Percentiles rank a stretch among this genome's conserved stretches.
Conservation (phyloP, 441 rosid genomes). For the Dalechampia spathulata region DNA sequence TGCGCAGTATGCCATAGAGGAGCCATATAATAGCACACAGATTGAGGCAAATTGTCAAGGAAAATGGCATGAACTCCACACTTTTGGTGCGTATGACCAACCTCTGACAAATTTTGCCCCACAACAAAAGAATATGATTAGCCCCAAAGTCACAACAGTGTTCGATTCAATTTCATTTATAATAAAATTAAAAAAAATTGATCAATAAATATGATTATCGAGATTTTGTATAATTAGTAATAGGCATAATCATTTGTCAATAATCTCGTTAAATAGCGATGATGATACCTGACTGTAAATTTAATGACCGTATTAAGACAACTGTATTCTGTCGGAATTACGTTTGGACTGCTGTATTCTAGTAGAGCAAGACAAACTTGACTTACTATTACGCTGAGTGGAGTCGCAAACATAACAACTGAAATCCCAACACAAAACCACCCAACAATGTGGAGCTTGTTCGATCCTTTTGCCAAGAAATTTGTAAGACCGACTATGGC, state of each 20-base stretch:
- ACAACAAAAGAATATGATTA: no score
- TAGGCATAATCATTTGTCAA: no score
- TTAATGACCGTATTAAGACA: no score
- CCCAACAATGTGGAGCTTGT: slow-evolving; percentile 45
- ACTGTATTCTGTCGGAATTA: no score
- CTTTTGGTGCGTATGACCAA: slow-evolving; percentile 65
- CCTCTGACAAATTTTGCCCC: slow-evolving; percentile 36
- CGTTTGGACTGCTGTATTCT: no score
- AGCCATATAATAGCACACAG: slow-evolving; percentile 76
- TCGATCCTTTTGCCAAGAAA: slow-evolving; percentile 16
- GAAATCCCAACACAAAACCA: slow-evolving; percentile 57
- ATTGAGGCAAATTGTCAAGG: slow-evolving; percentile 62
- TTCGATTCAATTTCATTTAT: no score
- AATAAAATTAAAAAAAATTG: not conserved
- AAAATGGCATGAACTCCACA: slow-evolving; percentile 77
- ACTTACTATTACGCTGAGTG: slow-evolving; percentile 50
- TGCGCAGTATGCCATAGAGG: slow-evolving; percentile 52
- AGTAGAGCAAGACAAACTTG: no score
- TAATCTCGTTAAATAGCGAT: no score
- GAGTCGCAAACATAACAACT: slow-evolving; percentile 52
- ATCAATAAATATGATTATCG: no score
- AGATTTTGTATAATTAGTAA: no score
- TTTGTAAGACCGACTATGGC: slow-evolving; percentile 18
- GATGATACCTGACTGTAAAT: no score
- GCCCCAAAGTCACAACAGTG: no score